Percentiles rank a stretch among this genome's conserved stretches.
Evolutionary conservation across 768 basidiomycete genomes (phyloP).

Genomic region (Tubosaeta brunneosetosa): DNA sequence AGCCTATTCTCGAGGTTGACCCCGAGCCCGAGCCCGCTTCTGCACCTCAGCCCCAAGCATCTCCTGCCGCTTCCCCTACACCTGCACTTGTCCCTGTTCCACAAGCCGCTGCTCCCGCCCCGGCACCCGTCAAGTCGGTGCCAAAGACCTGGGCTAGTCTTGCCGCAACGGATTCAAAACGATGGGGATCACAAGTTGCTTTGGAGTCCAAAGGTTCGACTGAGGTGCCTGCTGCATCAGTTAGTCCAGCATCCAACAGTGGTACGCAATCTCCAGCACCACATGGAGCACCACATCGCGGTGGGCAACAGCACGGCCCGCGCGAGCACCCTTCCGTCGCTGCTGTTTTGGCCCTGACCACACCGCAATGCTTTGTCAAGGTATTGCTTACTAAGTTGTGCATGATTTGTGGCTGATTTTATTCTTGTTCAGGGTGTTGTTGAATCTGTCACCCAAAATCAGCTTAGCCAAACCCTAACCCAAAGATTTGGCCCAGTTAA

Average conservation of each 20-base stretch:
- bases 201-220: constrained; percentile 73
- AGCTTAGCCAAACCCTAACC: constrained; percentile 48
- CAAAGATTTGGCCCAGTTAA: constrained; percentile 76
- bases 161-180: constrained; percentile 75
- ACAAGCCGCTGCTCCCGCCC: constrained; percentile 22
- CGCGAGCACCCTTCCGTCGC: constrained; percentile 42
- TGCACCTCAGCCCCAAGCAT: constrained; percentile 7
- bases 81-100: constrained; percentile 28
- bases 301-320: constrained; percentile 33
- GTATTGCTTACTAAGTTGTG: constrained; percentile 34
- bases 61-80: constrained; percentile 25
- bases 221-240: constrained; percentile 46
- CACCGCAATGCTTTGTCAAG: constrained; percentile 90
- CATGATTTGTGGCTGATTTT: background rate
- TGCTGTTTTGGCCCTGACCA: constrained; percentile 61
- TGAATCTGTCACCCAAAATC: constrained; percentile 52
- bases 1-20: constrained; percentile 23
- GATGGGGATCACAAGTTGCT: constrained; percentile 82
- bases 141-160: constrained; percentile 92
- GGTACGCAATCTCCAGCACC: constrained; percentile 33
- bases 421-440: constrained; percentile 56
- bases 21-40: constrained; percentile 29
- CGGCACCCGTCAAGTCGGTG: constrained; percentile 38
- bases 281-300: constrained; percentile 30
- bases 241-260: constrained; percentile 40